Percentiles rank a stretch among this genome's conserved stretches.
These are phyloP conservation scores for Mucor circinelloides DNA, from an alignment of 371 early-diverging fungal genomes.

Conservation along the genomic window DNA sequence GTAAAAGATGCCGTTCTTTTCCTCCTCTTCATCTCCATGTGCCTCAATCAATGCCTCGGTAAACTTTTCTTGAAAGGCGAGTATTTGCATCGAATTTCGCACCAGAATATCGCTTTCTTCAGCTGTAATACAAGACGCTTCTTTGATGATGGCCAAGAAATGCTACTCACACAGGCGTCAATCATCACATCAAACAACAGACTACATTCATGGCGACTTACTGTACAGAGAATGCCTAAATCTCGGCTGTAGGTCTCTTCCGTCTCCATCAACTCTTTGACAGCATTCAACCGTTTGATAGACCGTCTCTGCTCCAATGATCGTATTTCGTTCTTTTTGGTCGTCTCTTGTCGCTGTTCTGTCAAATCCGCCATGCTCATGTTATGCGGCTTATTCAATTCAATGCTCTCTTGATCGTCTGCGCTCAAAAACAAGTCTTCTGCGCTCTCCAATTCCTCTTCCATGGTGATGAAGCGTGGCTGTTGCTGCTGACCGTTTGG, in stretches of 20 bases:
- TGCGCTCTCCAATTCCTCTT: conserved; percentile 4
- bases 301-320: conserved; percentile 21
- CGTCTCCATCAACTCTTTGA: conserved; percentile 44
- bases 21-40: conserved; percentile 15
- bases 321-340: conserved; percentile 11
- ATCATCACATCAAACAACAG: not conserved
- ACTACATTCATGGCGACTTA: conserved; percentile 14
- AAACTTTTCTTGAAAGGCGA: conserved; percentile 26
- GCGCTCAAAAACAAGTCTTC: not conserved
- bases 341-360: not conserved
- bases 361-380: conserved; percentile 1
- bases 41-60: conserved; percentile 26
- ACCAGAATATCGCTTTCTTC: conserved; percentile 26
- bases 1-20: conserved; percentile 10
- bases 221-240: conserved; percentile 37
- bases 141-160: conserved; percentile 34
- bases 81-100: conserved; percentile 33
- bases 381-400: not conserved
- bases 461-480: conserved; percentile 18
- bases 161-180: conserved; percentile 15
- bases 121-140: conserved; percentile 20
- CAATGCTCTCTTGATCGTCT: not conserved
- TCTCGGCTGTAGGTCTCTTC: conserved; percentile 41
- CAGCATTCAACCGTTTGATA: conserved; percentile 15
- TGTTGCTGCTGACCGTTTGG: not conserved